Evolutionary conservation across 495 filamentous ascomycete species (phyloP).

Genomic region (Daldinia caldariorum): DNA sequence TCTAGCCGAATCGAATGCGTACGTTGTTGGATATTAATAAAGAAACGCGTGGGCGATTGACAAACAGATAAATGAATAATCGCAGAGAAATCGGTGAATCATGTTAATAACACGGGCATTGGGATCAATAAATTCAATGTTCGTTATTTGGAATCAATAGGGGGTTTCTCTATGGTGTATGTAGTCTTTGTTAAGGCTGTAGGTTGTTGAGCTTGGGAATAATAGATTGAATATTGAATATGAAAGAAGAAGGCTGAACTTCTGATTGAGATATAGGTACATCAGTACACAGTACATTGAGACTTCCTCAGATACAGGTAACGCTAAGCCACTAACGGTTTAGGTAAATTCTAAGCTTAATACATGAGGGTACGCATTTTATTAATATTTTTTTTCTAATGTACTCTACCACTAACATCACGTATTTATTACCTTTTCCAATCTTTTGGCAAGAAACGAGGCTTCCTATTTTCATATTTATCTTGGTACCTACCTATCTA

Average conservation of each 20-base stretch:
- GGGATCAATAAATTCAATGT: background rate
- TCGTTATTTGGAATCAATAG: background rate
- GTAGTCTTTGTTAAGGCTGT: constrained; percentile 9
- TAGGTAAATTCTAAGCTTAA: too few species aligned
- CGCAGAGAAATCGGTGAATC: constrained; percentile 4
- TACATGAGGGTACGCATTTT: too few species aligned
- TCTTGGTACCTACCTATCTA: too few species aligned
- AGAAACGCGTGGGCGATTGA: constrained; percentile 2
- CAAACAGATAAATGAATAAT: constrained; percentile 15
- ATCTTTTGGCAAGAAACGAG: too few species aligned
- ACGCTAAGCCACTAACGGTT: background rate
- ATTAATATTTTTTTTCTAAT: too few species aligned
- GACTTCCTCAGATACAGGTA: background rate
- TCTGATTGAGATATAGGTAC: constrained; percentile 4
- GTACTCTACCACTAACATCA: too few species aligned
- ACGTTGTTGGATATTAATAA: constrained; percentile 5
- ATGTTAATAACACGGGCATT: constrained; percentile 12
- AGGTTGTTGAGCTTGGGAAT: constrained; percentile 3
- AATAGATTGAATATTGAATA: constrained; percentile 11
- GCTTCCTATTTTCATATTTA: too few species aligned
- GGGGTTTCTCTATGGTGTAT: background rate
- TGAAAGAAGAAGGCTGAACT: constrained; percentile 10
- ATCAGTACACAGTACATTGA: constrained; percentile 1
- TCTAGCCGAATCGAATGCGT: background rate
- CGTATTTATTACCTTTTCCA: too few species aligned